These are phyloP conservation scores for Arabidopsis hybrid DNA, from an alignment of 441 rosid genomes.

Conservation along the genomic window DNA sequence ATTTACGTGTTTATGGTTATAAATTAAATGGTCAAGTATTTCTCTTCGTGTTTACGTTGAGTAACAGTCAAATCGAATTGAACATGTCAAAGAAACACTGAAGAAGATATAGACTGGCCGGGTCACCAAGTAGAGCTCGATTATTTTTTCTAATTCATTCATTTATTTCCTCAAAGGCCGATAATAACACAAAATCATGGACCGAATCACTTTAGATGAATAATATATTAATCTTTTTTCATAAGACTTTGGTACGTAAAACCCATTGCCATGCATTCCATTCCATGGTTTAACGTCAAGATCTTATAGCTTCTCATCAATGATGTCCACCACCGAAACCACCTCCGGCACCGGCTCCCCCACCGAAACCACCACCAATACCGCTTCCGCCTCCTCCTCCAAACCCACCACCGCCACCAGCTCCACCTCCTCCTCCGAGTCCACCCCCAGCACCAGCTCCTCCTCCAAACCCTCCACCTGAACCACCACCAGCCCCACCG, in stretches of 20 bases:
- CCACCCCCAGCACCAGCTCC: conserved; percentile 33
- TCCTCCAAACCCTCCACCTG: conserved; percentile 27
- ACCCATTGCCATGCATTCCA: conserved; percentile 35
- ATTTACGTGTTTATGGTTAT: neutral
- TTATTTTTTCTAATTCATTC: neutral
- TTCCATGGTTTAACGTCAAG: conserved; percentile 34
- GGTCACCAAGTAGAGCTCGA: conserved; percentile 18
- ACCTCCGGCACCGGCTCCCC: conserved; percentile 41
- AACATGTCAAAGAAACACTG: conserved; percentile 4
- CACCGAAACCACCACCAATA: conserved; percentile 31
- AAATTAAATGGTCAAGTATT: neutral
- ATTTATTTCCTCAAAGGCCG: conserved; percentile 27
- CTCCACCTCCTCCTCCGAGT: conserved; percentile 40
- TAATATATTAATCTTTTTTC: conserved; percentile 21
- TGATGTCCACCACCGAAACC: conserved; percentile 41
- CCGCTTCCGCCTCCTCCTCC: conserved; percentile 43
- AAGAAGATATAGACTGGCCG: conserved; percentile 5
- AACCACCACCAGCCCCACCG: conserved; percentile 13
- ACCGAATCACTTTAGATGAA: conserved; percentile 26
- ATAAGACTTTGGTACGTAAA: conserved; percentile 14
- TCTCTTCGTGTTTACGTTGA: conserved; percentile 17
- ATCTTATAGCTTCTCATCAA: conserved; percentile 24
- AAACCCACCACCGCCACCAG: conserved; percentile 44
- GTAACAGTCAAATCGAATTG: conserved; percentile 4
- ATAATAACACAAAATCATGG: conserved; percentile 40